A percentile compares a stretch with the other conserved stretches of the same genome.
These are phyloP conservation scores for Russula virescens DNA, from an alignment of 768 basidiomycete genomes.

Conservation along the genomic window DNA sequence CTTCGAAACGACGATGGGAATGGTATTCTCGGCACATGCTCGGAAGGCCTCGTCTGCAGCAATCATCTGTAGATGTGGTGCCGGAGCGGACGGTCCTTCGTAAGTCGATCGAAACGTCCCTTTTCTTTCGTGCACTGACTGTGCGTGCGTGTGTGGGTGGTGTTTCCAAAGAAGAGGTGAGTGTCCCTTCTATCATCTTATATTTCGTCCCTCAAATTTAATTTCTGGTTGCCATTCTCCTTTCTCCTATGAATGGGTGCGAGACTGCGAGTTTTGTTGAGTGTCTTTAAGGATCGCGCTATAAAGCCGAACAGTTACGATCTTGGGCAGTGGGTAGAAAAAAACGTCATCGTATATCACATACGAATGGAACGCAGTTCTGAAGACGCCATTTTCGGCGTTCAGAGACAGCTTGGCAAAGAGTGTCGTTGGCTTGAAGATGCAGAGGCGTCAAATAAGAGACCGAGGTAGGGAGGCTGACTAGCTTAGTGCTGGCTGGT, in stretches of 20 bases:
- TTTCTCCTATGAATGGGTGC: no score
- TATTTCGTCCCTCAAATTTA: no score
- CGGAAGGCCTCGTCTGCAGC: conserved; percentile 28
- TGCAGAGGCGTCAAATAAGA: conserved; percentile 34
- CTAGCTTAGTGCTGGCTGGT: conserved; percentile 50
- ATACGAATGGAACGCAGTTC: not conserved
- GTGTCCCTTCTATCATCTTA: not conserved
- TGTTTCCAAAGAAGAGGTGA: no score
- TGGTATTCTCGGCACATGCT: conserved; percentile 37
- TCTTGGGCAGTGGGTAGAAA: conserved; percentile 27
- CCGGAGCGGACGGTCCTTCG: conserved; percentile 35
- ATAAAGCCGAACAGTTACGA: conserved; percentile 31
- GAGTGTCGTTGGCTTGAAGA: not conserved
- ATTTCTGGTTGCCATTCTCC: no score
- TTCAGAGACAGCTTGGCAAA: not conserved
- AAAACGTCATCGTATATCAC: not conserved
- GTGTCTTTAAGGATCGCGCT: conserved; percentile 24
- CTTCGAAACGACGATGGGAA: conserved; percentile 40
- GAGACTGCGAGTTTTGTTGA: no score
- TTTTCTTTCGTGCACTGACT: no score
- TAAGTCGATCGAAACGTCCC: conserved; percentile 17
- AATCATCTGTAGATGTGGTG: conserved; percentile 26
- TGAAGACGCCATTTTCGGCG: not conserved
- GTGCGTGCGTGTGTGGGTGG: no score
- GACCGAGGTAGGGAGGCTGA: conserved; percentile 42